Evolutionary conservation across 73 alveolate genomes (phyloP).

Genomic region (Urostyla sp.): DNA sequence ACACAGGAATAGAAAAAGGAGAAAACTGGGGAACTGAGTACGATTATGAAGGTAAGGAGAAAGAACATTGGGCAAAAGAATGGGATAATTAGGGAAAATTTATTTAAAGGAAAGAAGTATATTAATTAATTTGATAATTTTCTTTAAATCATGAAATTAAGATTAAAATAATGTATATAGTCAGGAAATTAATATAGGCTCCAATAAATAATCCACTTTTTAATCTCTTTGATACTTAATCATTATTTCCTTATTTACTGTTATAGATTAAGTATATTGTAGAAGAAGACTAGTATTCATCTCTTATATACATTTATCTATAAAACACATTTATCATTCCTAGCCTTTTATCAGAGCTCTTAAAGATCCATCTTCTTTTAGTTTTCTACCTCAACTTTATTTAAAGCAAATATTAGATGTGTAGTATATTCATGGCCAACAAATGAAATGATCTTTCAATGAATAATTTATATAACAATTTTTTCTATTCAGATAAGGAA

Average conservation of each 20-base stretch:
- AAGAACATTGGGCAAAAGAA: not conserved
- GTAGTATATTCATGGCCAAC: too few species aligned
- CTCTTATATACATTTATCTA: too few species aligned
- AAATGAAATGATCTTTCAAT: too few species aligned
- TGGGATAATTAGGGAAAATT: not conserved
- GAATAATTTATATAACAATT: too few species aligned
- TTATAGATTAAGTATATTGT: constrained; percentile 13
- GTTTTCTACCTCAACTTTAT: too few species aligned
- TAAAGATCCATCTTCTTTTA: too few species aligned
- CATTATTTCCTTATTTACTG: not conserved
- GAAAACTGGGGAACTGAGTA: not conserved
- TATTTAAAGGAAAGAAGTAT: not conserved
- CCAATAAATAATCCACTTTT: constrained; percentile 24
- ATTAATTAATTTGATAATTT: not conserved
- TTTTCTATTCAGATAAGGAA: too few species aligned
- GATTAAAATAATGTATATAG: not conserved
- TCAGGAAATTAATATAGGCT: constrained; percentile 25
- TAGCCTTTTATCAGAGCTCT: too few species aligned
- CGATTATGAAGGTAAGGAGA: not conserved
- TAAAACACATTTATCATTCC: too few species aligned
- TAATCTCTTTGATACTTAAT: not conserved
- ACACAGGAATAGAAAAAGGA: not conserved
- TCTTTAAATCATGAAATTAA: constrained; percentile 1
- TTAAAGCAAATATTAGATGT: too few species aligned
- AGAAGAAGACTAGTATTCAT: too few species aligned